phyloP scores from a whole-genome alignment of 176 grass and related monocot genomes.

The Puya raimondii region DNA sequence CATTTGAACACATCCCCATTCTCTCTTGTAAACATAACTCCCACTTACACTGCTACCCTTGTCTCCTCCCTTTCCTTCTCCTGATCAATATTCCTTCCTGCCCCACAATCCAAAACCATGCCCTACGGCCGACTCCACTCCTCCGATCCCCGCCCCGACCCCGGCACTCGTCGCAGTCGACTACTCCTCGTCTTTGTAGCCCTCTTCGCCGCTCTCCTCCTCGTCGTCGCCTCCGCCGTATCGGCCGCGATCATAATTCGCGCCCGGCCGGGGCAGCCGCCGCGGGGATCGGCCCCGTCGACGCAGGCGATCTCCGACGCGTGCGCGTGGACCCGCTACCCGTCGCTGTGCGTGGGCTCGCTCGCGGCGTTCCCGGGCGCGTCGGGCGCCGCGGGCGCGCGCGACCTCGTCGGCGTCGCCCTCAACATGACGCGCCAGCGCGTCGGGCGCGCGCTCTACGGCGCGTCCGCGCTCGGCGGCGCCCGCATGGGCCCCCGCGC shows the following conservation, averaged over 20 bases:
- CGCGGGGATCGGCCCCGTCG: neutral
- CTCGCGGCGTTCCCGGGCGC: conserved; percentile 36
- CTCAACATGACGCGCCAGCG: conserved; percentile 38
- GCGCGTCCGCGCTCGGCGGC: conserved; percentile 11
- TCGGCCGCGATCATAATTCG: conserved; percentile 20
- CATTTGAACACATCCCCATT: too few relatives aligned
- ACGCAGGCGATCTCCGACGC: conserved; percentile 29
- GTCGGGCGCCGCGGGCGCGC: conserved; percentile 16
- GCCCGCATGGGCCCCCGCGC: conserved; percentile 4
- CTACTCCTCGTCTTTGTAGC: neutral
- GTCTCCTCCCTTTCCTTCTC: too few relatives aligned
- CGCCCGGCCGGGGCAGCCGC: neutral
- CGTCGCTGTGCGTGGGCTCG: conserved; percentile 29
- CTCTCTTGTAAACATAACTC: too few relatives aligned
- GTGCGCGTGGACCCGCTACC: conserved; percentile 41
- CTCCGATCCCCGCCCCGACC: neutral
- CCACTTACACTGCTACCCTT: too few relatives aligned
- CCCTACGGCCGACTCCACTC: conserved; percentile 25
- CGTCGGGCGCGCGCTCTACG: conserved; percentile 24
- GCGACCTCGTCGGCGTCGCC: conserved; percentile 41
- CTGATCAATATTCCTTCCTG: too few relatives aligned
- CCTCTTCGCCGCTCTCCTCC: conserved; percentile 11
- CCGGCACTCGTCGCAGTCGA: neutral
- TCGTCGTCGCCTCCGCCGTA: conserved; percentile 22
- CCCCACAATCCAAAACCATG: neutral